Evolutionary conservation across 139 green algal species (phyloP), one percentile per base, ranked within the genome.

Genomic region (Chlamydomonas eustigma): DNA sequence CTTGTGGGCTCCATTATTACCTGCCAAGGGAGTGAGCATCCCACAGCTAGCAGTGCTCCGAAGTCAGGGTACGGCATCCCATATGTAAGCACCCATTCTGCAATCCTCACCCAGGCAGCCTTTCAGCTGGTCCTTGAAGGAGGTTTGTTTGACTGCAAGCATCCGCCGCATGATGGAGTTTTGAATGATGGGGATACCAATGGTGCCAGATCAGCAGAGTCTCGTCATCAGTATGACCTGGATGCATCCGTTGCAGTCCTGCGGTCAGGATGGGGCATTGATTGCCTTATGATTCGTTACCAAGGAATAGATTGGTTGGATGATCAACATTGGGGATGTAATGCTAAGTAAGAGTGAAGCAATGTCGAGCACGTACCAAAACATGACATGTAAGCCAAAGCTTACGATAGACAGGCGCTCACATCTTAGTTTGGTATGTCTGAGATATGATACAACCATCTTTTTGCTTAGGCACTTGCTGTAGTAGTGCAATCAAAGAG

Each of bases 221-320:
- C 44, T 12, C 12, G 44, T 18, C 44, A 69, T 50, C 12, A 64
- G 64, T 75, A 71, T 1, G 85, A 90, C 78, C 71, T 90, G 66
- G 80, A 81, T 25, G 73, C 76, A 5, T 82, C 76, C 2, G 39
- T 50, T 2, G 85, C 84, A 5, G 77, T 92, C 12, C 74, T 92
- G 64, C 24, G 72, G 4, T 79, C 85, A 0, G 88, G 85, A 34
- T 86, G 81, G 73, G 87, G 84, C 74, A 82, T 92, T 2, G 88
- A 81, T 66, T 75, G 66, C 37, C 78, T 92, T 3, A 89, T 92
- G 78, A 63, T 81, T 38, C 78, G 86, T 5, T 91, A 91, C 39
- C 81, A 88, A 51, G 81, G 75, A 2, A 69, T 91, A n/a, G 81
- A 91, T 73, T 91, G 86, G 86, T 72, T 35, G 22, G 39, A 66